Evolutionary conservation across 2,329 filamentous ascomycete species (phyloP).

Genomic region (Colletotrichum shisoi): DNA sequence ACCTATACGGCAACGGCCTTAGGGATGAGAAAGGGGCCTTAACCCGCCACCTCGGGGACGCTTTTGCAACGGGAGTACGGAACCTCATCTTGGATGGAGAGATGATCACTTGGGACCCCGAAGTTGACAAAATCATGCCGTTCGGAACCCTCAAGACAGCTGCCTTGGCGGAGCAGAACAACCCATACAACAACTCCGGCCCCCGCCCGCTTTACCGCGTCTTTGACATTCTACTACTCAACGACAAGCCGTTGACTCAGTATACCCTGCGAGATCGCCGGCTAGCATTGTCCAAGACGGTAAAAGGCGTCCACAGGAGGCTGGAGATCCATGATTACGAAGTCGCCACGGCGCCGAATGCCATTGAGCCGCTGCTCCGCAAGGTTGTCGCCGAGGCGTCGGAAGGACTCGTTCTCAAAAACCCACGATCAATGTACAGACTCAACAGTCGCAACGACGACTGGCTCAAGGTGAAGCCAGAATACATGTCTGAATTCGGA

Average conservation of each 20-base stretch:
- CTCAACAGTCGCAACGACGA: conserved; percentile 92
- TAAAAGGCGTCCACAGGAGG: conserved; percentile 74
- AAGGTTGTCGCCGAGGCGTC: conserved; percentile 85
- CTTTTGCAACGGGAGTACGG: conserved; percentile 78
- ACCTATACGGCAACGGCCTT: conserved; percentile 84
- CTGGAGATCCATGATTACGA: conserved; percentile 82
- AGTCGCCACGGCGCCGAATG: conserved; percentile 69
- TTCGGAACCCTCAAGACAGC: conserved; percentile 96
- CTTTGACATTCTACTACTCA: conserved; percentile 91
- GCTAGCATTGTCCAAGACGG: conserved; percentile 74
- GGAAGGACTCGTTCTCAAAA: conserved; percentile 93
- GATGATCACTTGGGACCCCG: conserved; percentile 98
- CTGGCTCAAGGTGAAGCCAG: conserved; percentile 98
- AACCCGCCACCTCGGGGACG: conserved; percentile 78
- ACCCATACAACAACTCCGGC: conserved; percentile 69
- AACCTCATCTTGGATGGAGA: conserved; percentile 95
- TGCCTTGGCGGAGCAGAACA: conserved; percentile 79
- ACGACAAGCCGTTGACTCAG: conserved; percentile 78
- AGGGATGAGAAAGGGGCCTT: conserved; percentile 78
- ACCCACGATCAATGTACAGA: conserved; percentile 83
- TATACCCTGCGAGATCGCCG: conserved; percentile 85
- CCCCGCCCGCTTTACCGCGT: conserved; percentile 81
- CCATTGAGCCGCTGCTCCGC: conserved; percentile 81
- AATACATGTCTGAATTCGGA: conserved; percentile 97
- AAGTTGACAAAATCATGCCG: conserved; percentile 80